phyloP scores from a whole-genome alignment of 2,329 filamentous ascomycete genomes.

The Ascochyta viciae-villosae region DNA sequence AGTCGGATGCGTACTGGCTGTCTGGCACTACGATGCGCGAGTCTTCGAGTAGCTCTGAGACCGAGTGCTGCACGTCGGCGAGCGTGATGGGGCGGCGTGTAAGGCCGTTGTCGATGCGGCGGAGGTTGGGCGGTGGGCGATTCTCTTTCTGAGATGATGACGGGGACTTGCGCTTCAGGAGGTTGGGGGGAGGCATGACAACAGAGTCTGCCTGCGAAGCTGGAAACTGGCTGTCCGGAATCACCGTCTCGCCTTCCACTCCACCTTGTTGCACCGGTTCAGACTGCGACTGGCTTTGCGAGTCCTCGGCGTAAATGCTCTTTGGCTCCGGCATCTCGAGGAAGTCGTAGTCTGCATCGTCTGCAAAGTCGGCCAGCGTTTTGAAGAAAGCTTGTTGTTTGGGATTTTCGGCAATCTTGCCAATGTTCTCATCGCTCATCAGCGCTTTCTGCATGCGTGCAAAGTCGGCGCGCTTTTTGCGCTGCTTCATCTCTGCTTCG shows the following conservation, averaged over 20 bases:
- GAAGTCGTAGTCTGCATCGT: constrained; percentile 77
- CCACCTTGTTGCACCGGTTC: constrained; percentile 17
- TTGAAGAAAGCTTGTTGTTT: constrained; percentile 90
- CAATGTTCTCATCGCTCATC: constrained; percentile 85
- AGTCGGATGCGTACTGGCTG: constrained; percentile 51
- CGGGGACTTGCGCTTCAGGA: constrained; percentile 51
- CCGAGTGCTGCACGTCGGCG: constrained; percentile 80
- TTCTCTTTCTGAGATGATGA: constrained; percentile 53
- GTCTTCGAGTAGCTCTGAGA: constrained; percentile 82
- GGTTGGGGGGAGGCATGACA: constrained; percentile 29
- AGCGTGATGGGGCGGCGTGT: constrained; percentile 74
- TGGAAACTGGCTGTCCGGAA: constrained; percentile 49
- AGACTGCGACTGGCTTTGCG: constrained; percentile 32
- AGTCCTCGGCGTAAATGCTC: constrained; percentile 35
- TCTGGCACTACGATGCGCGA: constrained; percentile 62
- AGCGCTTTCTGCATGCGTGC: constrained; percentile 90
- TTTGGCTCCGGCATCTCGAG: constrained; percentile 60
- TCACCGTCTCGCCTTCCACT: constrained; percentile 31
- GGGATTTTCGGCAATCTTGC: constrained; percentile 86
- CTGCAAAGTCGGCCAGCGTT: constrained; percentile 82
- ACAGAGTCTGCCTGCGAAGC: constrained; percentile 20
- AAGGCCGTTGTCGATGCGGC: constrained; percentile 64
- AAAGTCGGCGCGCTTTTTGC: constrained; percentile 86
- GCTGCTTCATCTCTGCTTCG: constrained; percentile 76
- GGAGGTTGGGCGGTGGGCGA: constrained; percentile 64